Evolutionary conservation across 208 protist genomes (phyloP).

Genomic region (Leishmania gerbilli): DNA sequence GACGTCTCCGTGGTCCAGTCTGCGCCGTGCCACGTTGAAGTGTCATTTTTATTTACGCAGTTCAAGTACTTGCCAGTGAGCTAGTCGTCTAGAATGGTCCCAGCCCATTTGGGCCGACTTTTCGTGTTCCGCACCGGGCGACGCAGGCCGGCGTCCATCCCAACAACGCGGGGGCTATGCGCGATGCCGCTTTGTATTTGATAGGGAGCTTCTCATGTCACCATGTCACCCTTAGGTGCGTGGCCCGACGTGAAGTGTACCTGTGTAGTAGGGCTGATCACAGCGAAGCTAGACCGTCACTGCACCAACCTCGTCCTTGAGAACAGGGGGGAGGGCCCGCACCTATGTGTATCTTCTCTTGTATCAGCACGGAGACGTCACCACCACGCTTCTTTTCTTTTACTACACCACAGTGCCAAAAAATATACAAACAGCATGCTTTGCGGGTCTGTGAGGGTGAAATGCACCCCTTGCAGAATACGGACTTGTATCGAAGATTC

Average conservation of each 20-base stretch:
- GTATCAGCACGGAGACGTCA: background rate
- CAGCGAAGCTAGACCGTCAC: background rate
- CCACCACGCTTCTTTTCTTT: background rate
- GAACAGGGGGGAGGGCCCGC: background rate
- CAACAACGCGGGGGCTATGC: background rate
- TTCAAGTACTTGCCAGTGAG: background rate
- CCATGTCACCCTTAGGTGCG: background rate
- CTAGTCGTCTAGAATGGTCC: background rate
- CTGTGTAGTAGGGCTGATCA: background rate
- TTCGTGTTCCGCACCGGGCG: background rate
- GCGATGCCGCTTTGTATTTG: background rate
- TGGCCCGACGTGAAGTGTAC: background rate
- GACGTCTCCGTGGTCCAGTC: background rate
- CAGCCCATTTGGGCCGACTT: background rate
- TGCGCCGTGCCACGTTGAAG: no score
- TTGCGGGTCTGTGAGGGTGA: background rate
- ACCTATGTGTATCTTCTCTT: background rate
- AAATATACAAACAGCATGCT: background rate
- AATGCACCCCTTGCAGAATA: background rate
- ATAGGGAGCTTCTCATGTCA: background rate
- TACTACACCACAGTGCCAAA: background rate
- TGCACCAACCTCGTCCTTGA: background rate
- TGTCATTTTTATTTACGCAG: background rate
- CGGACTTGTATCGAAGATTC: background rate
- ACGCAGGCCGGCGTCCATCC: background rate